Evolutionary conservation across 495 filamentous ascomycete species (phyloP), one percentile per base, ranked within the genome.

Genomic region (Xylaria curta): DNA sequence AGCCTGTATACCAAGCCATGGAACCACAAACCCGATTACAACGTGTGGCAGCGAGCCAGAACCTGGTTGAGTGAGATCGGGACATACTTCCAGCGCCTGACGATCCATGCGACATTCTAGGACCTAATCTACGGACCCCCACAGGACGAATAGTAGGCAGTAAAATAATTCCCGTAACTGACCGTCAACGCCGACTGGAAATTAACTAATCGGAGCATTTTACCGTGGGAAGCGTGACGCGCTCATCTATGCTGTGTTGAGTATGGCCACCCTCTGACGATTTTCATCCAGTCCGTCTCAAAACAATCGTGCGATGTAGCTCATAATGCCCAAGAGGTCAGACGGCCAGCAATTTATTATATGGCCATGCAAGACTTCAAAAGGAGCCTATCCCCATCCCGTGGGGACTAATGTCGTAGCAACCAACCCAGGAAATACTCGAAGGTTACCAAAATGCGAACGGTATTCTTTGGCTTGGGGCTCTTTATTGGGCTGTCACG

Each of bases 391-490:
- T 63, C 68, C 68, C 44, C 68, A 24, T 31, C 28, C 17, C 10
- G 13, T 12, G 46, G n/a, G 21, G 17, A 60, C 21, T n/a, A 6
- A 2, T 31, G 5, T 64, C 46, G 59, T 17, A 6, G 40, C 24
- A 26, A 28, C 33, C 26, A 54, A 56, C 31, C n/a, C 24, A 53
- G 33, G 24, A 26, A 12, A 62, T 36, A 38, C 33, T 64, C 31
- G 15, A 70, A 53, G 60, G 47, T 47, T 40, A 46, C 47, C 63
- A 75, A 70, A 21, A 78, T 78, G 76, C 63, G 75, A 68, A 65
- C 70, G 54, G 69, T 62, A 74, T 65, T 70, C 10, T 72, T 75
- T 10, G 74, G 73, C 54, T 71, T 78, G 53, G 76, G 75, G 61
- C 76, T 78, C 44, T 19, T 75, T 66, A 71, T 53, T 42, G 74